Evolutionary conservation across 768 basidiomycete genomes (phyloP).

Genomic region (Exsudoporus frostii): DNA sequence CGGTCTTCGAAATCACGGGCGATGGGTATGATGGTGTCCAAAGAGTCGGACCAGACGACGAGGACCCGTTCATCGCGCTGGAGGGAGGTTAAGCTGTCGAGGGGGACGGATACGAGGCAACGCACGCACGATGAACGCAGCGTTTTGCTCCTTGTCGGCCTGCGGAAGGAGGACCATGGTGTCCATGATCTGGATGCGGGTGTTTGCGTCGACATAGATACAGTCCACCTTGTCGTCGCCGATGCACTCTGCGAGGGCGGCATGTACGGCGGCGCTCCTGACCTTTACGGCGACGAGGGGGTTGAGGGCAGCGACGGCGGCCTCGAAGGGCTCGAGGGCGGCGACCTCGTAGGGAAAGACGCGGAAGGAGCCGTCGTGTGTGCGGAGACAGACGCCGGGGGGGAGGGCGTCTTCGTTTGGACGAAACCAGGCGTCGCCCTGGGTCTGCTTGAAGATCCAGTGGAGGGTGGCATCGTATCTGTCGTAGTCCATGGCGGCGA

Average conservation of each 20-base stretch:
- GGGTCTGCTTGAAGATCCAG: conserved; percentile 32
- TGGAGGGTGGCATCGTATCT: conserved; percentile 31
- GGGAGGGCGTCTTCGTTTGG: conserved; percentile 47
- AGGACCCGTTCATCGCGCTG: conserved; percentile 82
- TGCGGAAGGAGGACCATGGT: conserved; percentile 73
- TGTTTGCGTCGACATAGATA: conserved; percentile 46
- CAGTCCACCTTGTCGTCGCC: conserved; percentile 33
- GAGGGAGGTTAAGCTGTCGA: not conserved
- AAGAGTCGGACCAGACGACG: conserved; percentile 79
- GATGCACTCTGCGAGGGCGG: conserved; percentile 42
- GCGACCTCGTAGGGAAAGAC: conserved; percentile 55
- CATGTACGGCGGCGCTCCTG: conserved; percentile 48
- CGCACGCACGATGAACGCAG: conserved; percentile 68
- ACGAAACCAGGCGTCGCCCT: conserved; percentile 53
- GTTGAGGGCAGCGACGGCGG: conserved; percentile 49
- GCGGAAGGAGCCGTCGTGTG: conserved; percentile 46
- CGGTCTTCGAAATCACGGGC: conserved; percentile 53
- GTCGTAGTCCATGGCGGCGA: conserved; percentile 33
- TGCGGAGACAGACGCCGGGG: conserved; percentile 48
- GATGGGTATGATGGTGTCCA: conserved; percentile 65
- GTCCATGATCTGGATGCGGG: conserved; percentile 82
- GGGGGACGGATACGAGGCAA: not conserved
- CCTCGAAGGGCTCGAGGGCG: conserved; percentile 53
- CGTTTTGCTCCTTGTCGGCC: conserved; percentile 34
- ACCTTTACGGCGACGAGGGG: conserved; percentile 56